Evolutionary conservation across 495 filamentous ascomycete genomes (phyloP), one percentile per base, ranked within the genome.

Genomic region (Trichoderma asperelloides): DNA sequence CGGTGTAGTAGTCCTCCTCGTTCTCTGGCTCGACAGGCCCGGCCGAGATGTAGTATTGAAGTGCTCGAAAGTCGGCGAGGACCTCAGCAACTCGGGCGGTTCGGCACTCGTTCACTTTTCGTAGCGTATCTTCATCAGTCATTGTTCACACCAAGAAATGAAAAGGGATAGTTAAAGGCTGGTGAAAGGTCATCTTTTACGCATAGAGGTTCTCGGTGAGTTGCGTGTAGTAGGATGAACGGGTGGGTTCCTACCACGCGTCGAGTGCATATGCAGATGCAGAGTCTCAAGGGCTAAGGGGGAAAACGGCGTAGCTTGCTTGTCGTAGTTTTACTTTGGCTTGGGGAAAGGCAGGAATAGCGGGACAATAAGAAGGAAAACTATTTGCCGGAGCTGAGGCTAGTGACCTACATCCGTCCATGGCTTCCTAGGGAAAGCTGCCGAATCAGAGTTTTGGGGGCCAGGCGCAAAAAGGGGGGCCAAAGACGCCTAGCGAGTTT

Each of bases 91-190:
- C 86, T 74, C 93, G 88, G 72, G 87, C 81, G 68, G 89, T 88
- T 74, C 92, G 89, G 72, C 88, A 88, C 70, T 92, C 86, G 78
- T 97, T 96, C 69, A 96, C 92, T 96, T 74, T 27, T 25, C n/a
- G 64, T 65, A 8, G n/a, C 25, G 37, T 13, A 41, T 27, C 25
- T 30, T 60, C 3, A 30, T 60, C n/a, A 60, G 55, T 30, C 23
- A 30, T 30, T 60, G 25, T 27, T 15, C 13, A 30, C 55, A 27
- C 55, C 55, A 60, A 30, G 28, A 3, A 18, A 12, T 60, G 13
- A 65, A 21, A 2, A 9, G 33, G 23, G 28, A 21, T 39, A 37
- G 9, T 23, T n/a, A 7, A 3, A 47, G 43, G n/a, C 43, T 16
- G 1, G 43, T 57, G 49, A 25, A 25, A 25, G 16, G 47, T 21